phyloP scores from a whole-genome alignment of 1,139 yeast genomes.

The Candida dubliniensis region DNA sequence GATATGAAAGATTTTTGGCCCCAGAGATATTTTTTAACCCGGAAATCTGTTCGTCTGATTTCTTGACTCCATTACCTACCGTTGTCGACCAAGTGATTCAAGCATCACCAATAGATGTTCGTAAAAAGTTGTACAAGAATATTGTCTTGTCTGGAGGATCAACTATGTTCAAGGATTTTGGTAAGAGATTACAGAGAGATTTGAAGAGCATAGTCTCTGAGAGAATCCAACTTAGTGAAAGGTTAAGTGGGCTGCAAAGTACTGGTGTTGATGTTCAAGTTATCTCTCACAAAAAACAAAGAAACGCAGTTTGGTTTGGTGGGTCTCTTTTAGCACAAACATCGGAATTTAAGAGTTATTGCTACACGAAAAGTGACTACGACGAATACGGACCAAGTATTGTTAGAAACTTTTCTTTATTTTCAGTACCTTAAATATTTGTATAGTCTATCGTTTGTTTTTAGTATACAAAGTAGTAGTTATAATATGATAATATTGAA shows the following conservation, averaged over 20 bases:
- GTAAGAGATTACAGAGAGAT: constrained; percentile 96
- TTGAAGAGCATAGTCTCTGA: constrained; percentile 83
- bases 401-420: constrained; percentile 92
- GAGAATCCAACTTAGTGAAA: constrained; percentile 81
- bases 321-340: constrained; percentile 97
- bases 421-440: constrained; percentile 70
- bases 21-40: constrained; percentile 99
- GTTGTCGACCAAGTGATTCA: constrained; percentile 96
- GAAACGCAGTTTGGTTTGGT: constrained; percentile 99
- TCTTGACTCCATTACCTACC: constrained; percentile 90
- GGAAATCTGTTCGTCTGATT: constrained; percentile 93
- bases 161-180: constrained; percentile 97
- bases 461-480: too few relatives aligned
- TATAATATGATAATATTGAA: too few relatives aligned
- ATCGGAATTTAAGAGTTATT: constrained; percentile 91
- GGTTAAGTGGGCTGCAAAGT: constrained; percentile 76
- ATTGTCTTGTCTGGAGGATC: constrained; percentile 96
- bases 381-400: constrained; percentile 98
- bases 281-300: constrained; percentile 93
- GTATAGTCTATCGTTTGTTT: neutral
- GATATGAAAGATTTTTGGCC: constrained; percentile 95
- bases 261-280: constrained; percentile 98
- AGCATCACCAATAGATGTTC: constrained; percentile 94
- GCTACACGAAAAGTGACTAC: constrained; percentile 95
- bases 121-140: constrained; percentile 93